phyloP scores from a whole-genome alignment of 345 rosid genomes.

The Bruguiera sexangula region DNA sequence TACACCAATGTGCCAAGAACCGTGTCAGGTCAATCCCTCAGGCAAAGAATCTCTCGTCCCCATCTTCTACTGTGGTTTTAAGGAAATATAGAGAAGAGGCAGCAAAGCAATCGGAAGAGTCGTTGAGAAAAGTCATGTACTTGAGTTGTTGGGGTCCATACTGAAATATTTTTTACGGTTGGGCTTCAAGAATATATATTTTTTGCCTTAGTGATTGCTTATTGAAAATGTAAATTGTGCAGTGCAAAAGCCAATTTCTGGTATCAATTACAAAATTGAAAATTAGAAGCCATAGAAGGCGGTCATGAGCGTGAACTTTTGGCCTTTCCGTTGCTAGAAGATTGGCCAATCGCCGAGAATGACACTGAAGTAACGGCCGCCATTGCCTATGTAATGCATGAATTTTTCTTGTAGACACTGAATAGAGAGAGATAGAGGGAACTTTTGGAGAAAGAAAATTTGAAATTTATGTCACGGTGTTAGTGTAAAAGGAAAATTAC shows the following conservation, averaged over 20 bases:
- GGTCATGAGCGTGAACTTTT: too few species aligned
- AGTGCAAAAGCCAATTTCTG: neutral
- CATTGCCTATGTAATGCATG: too few species aligned
- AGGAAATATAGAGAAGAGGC: slow-evolving; percentile 10
- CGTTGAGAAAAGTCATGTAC: slow-evolving; percentile 20
- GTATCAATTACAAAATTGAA: too few species aligned
- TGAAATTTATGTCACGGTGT: neutral
- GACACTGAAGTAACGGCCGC: too few species aligned
- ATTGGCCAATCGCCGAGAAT: too few species aligned
- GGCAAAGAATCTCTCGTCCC: slow-evolving; percentile 18
- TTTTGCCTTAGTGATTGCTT: neutral
- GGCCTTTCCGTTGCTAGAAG: too few species aligned
- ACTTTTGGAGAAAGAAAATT: neutral
- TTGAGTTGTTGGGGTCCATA: slow-evolving; percentile 24
- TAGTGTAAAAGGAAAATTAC: neutral
- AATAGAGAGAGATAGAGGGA: neutral
- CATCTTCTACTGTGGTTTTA: slow-evolving; percentile 7
- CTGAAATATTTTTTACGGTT: neutral
- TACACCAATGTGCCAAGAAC: slow-evolving; percentile 23
- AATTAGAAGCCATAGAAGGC: too few species aligned
- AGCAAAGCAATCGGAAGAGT: slow-evolving; percentile 16
- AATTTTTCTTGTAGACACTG: neutral
- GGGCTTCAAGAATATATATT: neutral
- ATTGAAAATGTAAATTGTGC: neutral
- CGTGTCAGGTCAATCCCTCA: slow-evolving; percentile 15